Evolutionary conservation across 2,329 filamentous ascomycete genomes (phyloP).

Genomic region (Pseudonectria foliicola): DNA sequence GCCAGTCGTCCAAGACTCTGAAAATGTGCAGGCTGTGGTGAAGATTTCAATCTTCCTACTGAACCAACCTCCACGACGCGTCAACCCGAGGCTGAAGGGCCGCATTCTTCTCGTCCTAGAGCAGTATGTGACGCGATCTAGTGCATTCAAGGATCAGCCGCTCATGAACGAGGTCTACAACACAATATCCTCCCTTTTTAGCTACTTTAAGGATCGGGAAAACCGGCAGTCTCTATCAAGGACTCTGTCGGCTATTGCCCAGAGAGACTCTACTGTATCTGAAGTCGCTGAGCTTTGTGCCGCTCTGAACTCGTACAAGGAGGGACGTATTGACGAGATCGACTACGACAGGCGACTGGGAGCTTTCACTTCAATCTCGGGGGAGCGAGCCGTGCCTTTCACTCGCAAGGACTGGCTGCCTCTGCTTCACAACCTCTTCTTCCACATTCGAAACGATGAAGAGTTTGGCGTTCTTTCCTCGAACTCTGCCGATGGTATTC

Average conservation of each 20-base stretch:
- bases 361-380: conserved; percentile 68
- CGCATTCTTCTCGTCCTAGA: conserved; percentile 73
- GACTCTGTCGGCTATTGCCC: conserved; percentile 64
- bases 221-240: conserved; percentile 69
- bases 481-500: conserved; percentile 76
- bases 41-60: conserved; percentile 75
- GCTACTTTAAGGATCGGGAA: conserved; percentile 77
- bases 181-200: conserved; percentile 74
- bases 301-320: conserved; percentile 73
- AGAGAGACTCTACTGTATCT: conserved; percentile 51
- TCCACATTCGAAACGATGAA: conserved; percentile 76
- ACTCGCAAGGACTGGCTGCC: conserved; percentile 76
- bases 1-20: conserved; percentile 57
- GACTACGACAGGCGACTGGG: conserved; percentile 77
- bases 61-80: conserved; percentile 73
- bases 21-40: conserved; percentile 70
- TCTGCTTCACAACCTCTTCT: conserved; percentile 82
- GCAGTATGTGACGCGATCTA: conserved; percentile 64
- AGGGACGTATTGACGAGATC: conserved; percentile 69
- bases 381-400: conserved; percentile 50
- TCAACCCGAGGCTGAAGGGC: conserved; percentile 77
- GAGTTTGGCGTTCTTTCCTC: conserved; percentile 76
- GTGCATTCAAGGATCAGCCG: conserved; percentile 29
- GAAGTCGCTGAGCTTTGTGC: conserved; percentile 64
- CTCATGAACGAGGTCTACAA: conserved; percentile 62